A percentile compares a stretch with the other conserved stretches of the same genome.
Conservation (phyloP, 1,284 basidiomycete genomes). For the Papiliotrema flavescens region DNA sequence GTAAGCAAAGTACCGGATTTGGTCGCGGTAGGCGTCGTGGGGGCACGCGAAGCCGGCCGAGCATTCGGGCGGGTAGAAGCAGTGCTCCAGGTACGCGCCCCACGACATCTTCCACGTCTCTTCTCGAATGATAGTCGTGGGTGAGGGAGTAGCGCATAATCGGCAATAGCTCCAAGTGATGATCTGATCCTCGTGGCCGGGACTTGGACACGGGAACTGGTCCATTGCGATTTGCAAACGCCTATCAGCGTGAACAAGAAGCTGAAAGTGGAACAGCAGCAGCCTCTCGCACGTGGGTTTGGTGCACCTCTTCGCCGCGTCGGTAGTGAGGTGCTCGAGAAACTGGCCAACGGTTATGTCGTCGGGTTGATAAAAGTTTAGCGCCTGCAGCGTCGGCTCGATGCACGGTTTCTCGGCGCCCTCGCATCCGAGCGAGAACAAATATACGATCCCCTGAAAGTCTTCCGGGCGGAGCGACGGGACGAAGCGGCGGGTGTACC, state of each 20-base stretch:
- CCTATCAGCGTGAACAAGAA: slow-evolving; percentile 84
- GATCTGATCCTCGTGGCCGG: slow-evolving; percentile 62
- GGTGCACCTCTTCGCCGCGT: slow-evolving; percentile 67
- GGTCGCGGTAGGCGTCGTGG: slow-evolving; percentile 92
- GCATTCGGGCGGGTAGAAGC: slow-evolving; percentile 80
- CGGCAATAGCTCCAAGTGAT: slow-evolving; percentile 92
- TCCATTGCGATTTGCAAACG: slow-evolving; percentile 80
- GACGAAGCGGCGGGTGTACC: slow-evolving; percentile 76
- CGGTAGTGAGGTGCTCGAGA: slow-evolving; percentile 69
- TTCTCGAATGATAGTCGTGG: slow-evolving; percentile 83
- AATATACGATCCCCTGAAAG: slow-evolving; percentile 74
- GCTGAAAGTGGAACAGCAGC: slow-evolving; percentile 76
- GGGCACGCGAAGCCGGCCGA: slow-evolving; percentile 61
- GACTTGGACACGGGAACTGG: slow-evolving; percentile 56
- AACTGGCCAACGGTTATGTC: slow-evolving; percentile 91
- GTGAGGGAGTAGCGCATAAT: slow-evolving; percentile 73
- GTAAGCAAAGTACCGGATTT: slow-evolving; percentile 84
- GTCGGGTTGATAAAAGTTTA: slow-evolving; percentile 88
- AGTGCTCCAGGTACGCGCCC: slow-evolving; percentile 49
- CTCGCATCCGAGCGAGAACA: slow-evolving; percentile 43
- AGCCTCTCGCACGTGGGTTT: slow-evolving; percentile 80
- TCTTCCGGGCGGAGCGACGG: slow-evolving; percentile 87
- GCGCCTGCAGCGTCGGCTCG: slow-evolving; percentile 58
- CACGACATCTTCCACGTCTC: slow-evolving; percentile 69
- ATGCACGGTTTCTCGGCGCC: slow-evolving; percentile 51